Evolutionary conservation across 768 basidiomycete genomes (phyloP).

Genomic region (Tulasnella calospora): DNA sequence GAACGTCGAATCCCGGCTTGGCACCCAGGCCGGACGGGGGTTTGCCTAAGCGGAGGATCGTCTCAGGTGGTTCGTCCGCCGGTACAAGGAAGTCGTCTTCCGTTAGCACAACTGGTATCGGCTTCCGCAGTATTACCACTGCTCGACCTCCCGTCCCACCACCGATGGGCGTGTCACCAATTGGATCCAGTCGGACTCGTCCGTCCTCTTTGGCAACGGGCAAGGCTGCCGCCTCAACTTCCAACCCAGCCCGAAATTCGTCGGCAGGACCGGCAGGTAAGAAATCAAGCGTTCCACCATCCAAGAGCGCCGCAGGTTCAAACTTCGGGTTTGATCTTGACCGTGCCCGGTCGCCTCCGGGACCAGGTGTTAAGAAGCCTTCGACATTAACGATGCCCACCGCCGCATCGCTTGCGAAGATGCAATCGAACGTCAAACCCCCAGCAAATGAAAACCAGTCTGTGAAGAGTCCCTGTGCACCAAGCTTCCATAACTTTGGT

Average conservation of each 20-base stretch:
- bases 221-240: background rate
- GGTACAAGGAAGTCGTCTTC: background rate
- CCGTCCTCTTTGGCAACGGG: background rate
- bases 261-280: background rate
- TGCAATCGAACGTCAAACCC: constrained; percentile 8
- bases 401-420: constrained; percentile 25
- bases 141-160: background rate
- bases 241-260: background rate
- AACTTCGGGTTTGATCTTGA: constrained; percentile 4
- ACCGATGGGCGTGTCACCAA: background rate
- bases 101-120: background rate
- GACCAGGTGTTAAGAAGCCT: background rate
- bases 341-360: background rate
- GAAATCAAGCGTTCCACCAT: background rate
- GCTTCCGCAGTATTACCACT: background rate
- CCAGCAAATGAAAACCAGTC: background rate
- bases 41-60: background rate
- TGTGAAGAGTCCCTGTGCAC: background rate
- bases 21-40: background rate
- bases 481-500: constrained; percentile 6
- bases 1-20: background rate
- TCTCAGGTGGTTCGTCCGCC: background rate
- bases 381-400: constrained; percentile 28
- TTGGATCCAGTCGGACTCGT: background rate
- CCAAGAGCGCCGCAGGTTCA: background rate